phyloP scores from a whole-genome alignment of 2,329 filamentous ascomycete genomes.

The Aureobasidium sp. region DNA sequence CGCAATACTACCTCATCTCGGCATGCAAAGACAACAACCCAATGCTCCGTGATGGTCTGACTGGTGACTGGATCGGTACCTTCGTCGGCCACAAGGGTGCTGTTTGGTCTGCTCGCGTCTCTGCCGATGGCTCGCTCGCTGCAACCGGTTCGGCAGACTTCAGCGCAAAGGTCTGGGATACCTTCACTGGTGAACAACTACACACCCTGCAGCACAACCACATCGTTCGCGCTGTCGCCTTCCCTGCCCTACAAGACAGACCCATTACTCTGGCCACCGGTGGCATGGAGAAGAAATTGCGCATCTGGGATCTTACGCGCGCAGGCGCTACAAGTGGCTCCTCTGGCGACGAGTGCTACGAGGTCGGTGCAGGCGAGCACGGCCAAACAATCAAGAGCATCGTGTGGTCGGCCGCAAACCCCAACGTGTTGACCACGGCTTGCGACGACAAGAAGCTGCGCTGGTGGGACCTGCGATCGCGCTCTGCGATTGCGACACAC shows the following conservation, averaged over 20 bases:
- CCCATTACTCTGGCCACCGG: slow-evolving; percentile 80
- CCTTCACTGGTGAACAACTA: slow-evolving; percentile 82
- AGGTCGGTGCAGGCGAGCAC: slow-evolving; percentile 80
- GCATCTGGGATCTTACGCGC: slow-evolving; percentile 78
- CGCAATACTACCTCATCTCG: slow-evolving; percentile 80
- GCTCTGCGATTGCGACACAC: slow-evolving; percentile 66
- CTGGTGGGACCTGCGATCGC: slow-evolving; percentile 84
- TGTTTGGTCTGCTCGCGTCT: slow-evolving; percentile 91
- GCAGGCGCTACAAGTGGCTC: slow-evolving; percentile 35
- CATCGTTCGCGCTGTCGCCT: slow-evolving; percentile 89
- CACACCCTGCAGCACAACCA: slow-evolving; percentile 86
- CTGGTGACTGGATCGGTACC: slow-evolving; percentile 95
- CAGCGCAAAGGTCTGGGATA: slow-evolving; percentile 88
- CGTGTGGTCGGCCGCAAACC: slow-evolving; percentile 75
- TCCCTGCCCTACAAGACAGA: slow-evolving; percentile 54
- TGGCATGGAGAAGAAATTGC: slow-evolving; percentile 92
- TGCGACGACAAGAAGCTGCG: slow-evolving; percentile 83
- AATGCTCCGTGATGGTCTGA: slow-evolving; percentile 93
- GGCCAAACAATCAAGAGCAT: slow-evolving; percentile 90
- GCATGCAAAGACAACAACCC: slow-evolving; percentile 83
- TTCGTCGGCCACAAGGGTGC: slow-evolving; percentile 98
- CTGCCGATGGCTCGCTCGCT: slow-evolving; percentile 76
- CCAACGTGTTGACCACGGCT: slow-evolving; percentile 82
- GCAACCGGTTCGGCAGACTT: slow-evolving; percentile 96
- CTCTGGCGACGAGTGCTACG: slow-evolving; percentile 43